phyloP scores from a whole-genome alignment of 2,329 filamentous ascomycete genomes.

The Epichloe amarillans region DNA sequence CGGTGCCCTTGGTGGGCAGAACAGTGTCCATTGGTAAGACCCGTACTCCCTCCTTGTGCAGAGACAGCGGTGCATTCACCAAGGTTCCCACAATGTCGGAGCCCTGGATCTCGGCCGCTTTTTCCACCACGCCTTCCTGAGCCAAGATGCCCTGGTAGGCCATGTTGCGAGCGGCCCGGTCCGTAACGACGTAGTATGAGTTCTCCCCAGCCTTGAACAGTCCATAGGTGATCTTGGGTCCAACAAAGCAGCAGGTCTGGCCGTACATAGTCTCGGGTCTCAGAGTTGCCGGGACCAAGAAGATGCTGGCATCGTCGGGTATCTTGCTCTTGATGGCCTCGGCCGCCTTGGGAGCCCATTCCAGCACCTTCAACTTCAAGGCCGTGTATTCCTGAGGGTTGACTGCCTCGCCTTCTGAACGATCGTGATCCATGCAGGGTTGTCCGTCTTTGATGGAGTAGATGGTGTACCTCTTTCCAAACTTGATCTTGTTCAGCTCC shows the following conservation, averaged over 20 bases:
- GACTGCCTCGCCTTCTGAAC: constrained; percentile 32
- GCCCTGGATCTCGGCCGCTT: constrained; percentile 62
- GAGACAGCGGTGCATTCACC: constrained; percentile 76
- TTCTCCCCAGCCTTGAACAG: constrained; percentile 67
- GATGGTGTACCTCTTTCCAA: constrained; percentile 84
- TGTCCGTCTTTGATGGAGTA: constrained; percentile 44
- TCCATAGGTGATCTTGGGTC: constrained; percentile 79
- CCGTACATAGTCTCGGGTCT: constrained; percentile 98
- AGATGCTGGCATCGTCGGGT: constrained; percentile 66
- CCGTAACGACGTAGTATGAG: constrained; percentile 74
- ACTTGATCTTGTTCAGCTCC: constrained; percentile 84
- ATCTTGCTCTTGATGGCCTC: constrained; percentile 64
- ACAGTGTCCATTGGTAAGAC: constrained; percentile 94
- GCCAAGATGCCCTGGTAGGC: constrained; percentile 81
- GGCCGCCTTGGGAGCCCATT: constrained; percentile 71
- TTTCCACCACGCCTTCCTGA: constrained; percentile 59
- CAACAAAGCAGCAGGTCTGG: constrained; percentile 90
- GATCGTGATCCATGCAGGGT: constrained; percentile 35
- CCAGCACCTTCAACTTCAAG: constrained; percentile 78
- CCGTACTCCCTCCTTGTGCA: constrained; percentile 70
- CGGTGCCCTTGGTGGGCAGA: constrained; percentile 85
- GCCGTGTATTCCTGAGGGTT: constrained; percentile 86
- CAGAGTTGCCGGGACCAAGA: constrained; percentile 82
- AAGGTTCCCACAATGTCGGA: constrained; percentile 77
- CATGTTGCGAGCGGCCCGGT: constrained; percentile 89